These are phyloP conservation scores for Myrica gale DNA, from an alignment of 306 rosid species.

Conservation along the genomic window DNA sequence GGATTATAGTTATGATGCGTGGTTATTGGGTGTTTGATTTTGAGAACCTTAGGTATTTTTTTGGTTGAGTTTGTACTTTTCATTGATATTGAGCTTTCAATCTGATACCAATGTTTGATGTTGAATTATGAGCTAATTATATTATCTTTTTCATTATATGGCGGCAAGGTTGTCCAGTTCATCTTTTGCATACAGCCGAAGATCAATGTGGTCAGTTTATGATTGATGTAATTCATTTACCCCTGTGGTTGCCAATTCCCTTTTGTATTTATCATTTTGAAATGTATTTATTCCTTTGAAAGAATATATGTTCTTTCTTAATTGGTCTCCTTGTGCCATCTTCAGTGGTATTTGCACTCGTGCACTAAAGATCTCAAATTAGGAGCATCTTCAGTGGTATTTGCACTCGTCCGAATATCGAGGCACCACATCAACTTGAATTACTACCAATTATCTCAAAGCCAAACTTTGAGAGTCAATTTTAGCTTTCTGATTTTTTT, in stretches of 20 bases:
- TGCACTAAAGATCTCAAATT: too few species aligned
- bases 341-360: not conserved
- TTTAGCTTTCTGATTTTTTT: too few species aligned
- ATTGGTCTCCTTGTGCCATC: not conserved
- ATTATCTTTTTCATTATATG: slow-evolving; percentile 28
- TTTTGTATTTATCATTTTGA: slow-evolving; percentile 50
- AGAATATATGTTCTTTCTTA: slow-evolving; percentile 4
- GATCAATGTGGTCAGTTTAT: slow-evolving; percentile 46
- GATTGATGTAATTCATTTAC: slow-evolving; percentile 63
- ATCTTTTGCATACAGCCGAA: slow-evolving; percentile 58
- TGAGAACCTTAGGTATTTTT: too few species aligned
- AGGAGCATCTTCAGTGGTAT: not conserved
- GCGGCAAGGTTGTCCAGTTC: slow-evolving; percentile 65
- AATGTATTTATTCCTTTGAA: slow-evolving; percentile 38
- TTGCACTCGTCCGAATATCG: not conserved
- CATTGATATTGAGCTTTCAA: too few species aligned
- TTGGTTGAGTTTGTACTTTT: too few species aligned
- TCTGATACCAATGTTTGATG: too few species aligned
- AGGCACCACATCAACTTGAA: too few species aligned
- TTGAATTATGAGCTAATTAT: too few species aligned
- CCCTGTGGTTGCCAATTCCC: slow-evolving; percentile 42
- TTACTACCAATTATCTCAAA: too few species aligned
- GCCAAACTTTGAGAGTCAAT: too few species aligned
- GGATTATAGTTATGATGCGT: too few species aligned
- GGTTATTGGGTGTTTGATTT: too few species aligned